Evolutionary conservation across 2,329 filamentous ascomycete species (phyloP).

Genomic region (Raffaelea arxii): DNA sequence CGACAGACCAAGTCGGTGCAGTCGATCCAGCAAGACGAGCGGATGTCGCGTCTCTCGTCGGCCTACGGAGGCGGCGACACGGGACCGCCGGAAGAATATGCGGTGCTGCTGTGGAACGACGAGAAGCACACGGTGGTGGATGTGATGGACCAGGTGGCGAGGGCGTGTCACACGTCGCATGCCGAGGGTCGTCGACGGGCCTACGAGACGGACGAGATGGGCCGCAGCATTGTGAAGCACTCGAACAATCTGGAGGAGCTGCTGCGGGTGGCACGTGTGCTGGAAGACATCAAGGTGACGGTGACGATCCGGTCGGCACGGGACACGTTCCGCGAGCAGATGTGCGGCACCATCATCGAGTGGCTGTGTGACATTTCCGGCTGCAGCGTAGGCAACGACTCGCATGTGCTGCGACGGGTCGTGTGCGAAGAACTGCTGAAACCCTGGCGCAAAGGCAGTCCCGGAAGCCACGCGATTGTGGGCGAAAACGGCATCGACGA

Average conservation of each 20-base stretch:
- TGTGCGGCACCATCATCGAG: constrained; percentile 96
- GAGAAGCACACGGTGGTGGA: constrained; percentile 96
- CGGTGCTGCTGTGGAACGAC: constrained; percentile 90
- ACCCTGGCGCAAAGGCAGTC: constrained; percentile 79
- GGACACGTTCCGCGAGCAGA: constrained; percentile 94
- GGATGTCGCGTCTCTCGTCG: constrained; percentile 63
- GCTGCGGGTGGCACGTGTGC: constrained; percentile 68
- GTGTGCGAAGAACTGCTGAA: constrained; percentile 89
- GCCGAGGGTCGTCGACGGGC: constrained; percentile 65
- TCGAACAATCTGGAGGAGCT: constrained; percentile 62
- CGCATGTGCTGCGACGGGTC: constrained; percentile 65
- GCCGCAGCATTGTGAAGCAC: constrained; percentile 76
- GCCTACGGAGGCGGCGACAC: constrained; percentile 64
- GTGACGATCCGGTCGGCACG: constrained; percentile 88
- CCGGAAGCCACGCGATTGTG: constrained; percentile 67
- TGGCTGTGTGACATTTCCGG: constrained; percentile 92
- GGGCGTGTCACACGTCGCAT: constrained; percentile 69
- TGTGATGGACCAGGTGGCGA: constrained; percentile 79
- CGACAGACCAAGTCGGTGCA: constrained; percentile 75
- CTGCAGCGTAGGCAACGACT: constrained; percentile 73
- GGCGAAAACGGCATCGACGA: constrained; percentile 75
- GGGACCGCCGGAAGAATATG: constrained; percentile 64
- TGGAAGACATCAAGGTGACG: constrained; percentile 93
- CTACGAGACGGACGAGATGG: constrained; percentile 80
- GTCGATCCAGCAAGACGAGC: constrained; percentile 73